Evolutionary conservation across 2,329 filamentous ascomycete genomes (phyloP).

Genomic region (Pseudogymnoascus sp.): DNA sequence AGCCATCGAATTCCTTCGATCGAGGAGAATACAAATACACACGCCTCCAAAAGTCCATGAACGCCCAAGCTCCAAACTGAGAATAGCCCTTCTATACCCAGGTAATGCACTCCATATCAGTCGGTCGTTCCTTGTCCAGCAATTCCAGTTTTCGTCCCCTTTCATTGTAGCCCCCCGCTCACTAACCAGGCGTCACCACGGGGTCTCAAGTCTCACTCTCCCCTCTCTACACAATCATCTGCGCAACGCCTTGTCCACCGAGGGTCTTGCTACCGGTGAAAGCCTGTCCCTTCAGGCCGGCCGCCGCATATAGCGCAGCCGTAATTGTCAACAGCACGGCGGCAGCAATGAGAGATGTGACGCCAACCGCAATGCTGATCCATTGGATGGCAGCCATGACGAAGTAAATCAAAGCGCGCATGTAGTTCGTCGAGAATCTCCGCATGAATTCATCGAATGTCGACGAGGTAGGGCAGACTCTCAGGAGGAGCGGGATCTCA

Average conservation of each 20-base stretch:
- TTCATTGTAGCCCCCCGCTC: constrained; percentile 1
- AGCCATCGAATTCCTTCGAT: constrained; percentile 3
- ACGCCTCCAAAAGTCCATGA: constrained; percentile 9
- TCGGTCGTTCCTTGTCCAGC: constrained; percentile 4
- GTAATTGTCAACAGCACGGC: constrained; percentile 76
- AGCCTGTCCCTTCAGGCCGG: constrained; percentile 73
- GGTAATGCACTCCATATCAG: constrained; percentile 2
- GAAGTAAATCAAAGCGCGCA: constrained; percentile 82
- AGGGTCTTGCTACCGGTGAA: constrained; percentile 94
- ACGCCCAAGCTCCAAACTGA: constrained; percentile 5
- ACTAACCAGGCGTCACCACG: neutral
- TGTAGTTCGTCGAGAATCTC: constrained; percentile 91
- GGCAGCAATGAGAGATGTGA: constrained; percentile 75
- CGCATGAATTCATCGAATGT: constrained; percentile 87
- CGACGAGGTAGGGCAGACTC: constrained; percentile 92
- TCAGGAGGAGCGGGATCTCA: constrained; percentile 87
- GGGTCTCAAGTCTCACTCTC: neutral
- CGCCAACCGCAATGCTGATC: constrained; percentile 61
- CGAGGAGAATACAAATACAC: constrained; percentile 11
- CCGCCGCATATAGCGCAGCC: constrained; percentile 71
- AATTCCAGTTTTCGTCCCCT: neutral
- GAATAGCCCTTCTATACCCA: constrained; percentile 9
- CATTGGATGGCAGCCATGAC: constrained; percentile 80
- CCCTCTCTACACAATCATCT: constrained; percentile 78
- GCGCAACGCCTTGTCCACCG: constrained; percentile 85